Conservation (phyloP, 2,329 filamentous ascomycete species). For the Microdochium trichocladiopsis region DNA sequence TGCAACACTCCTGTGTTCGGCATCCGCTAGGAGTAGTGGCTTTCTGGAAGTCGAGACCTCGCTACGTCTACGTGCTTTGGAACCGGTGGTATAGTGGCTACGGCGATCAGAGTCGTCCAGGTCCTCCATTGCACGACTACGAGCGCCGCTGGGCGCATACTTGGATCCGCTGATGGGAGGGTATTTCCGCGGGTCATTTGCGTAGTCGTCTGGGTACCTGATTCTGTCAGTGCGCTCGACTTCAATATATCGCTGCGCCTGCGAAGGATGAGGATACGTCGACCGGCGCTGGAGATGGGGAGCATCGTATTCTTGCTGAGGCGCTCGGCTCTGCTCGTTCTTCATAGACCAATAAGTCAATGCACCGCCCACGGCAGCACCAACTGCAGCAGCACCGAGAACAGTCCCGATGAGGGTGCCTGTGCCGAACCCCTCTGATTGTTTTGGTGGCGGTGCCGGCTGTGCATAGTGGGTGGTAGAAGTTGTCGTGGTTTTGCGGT, state of each 20-base stretch:
- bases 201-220: constrained; percentile 26
- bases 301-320: constrained; percentile 31
- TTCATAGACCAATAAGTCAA: constrained; percentile 65
- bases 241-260: constrained; percentile 27
- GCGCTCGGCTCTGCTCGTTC: constrained; percentile 38
- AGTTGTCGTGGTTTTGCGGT: constrained; percentile 27
- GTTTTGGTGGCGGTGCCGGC: constrained; percentile 17
- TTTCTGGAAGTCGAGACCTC: constrained; percentile 25
- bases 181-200: constrained; percentile 20
- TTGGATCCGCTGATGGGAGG: constrained; percentile 25
- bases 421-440: constrained; percentile 37
- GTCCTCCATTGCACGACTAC: constrained; percentile 25
- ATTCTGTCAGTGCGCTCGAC: constrained; percentile 28
- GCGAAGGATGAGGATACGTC: constrained; percentile 29
- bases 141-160: constrained; percentile 23
- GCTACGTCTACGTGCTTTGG: constrained; percentile 31
- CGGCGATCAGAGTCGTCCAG: constrained; percentile 32
- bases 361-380: constrained; percentile 58
- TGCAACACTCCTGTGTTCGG: constrained; percentile 32
- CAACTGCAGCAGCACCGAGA: constrained; percentile 66
- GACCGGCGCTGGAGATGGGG: constrained; percentile 33
- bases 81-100: constrained; percentile 24
- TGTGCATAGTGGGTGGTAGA: constrained; percentile 14
- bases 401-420: constrained; percentile 68
- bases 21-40: constrained; percentile 31